phyloP scores from a whole-genome alignment of 2,329 filamentous ascomycete genomes.

The Penicillium oxalicum region DNA sequence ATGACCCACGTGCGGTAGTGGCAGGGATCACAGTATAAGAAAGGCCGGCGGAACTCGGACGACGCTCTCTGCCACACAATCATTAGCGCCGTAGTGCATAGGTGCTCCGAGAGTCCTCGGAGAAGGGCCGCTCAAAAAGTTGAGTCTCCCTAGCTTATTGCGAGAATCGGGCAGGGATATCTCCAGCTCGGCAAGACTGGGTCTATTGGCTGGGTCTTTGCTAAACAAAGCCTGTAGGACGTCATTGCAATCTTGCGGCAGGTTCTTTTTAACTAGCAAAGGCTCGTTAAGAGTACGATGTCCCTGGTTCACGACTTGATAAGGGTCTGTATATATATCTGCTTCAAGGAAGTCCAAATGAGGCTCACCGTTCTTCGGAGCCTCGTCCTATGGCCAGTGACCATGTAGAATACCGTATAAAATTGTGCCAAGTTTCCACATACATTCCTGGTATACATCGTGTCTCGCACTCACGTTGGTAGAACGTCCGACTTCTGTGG shows the following conservation, averaged over 20 bases:
- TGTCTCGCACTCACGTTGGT: conserved; percentile 1
- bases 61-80: not conserved
- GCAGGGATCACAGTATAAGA: too few relatives aligned
- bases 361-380: conserved; percentile 5
- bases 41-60: too few relatives aligned
- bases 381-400: conserved; percentile 28
- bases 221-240: conserved; percentile 21
- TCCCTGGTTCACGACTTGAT: conserved; percentile 11
- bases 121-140: conserved; percentile 10
- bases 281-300: conserved; percentile 23
- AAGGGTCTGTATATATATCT: not conserved
- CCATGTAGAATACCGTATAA: conserved; percentile 30
- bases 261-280: conserved; percentile 19
- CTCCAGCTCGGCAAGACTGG: conserved; percentile 19
- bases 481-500: not conserved
- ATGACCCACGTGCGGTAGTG: too few relatives aligned
- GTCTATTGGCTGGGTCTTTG: conserved; percentile 18
- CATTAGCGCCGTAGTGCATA: not conserved
- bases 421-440: conserved; percentile 27
- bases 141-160: conserved; percentile 11
- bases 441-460: conserved; percentile 14
- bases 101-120: conserved; percentile 1
- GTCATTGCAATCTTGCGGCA: conserved; percentile 31
- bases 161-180: conserved; percentile 28
- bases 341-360: conserved; percentile 2